Evolutionary conservation across 306 rosid genomes (phyloP).

Genomic region (Morella rubra): DNA sequence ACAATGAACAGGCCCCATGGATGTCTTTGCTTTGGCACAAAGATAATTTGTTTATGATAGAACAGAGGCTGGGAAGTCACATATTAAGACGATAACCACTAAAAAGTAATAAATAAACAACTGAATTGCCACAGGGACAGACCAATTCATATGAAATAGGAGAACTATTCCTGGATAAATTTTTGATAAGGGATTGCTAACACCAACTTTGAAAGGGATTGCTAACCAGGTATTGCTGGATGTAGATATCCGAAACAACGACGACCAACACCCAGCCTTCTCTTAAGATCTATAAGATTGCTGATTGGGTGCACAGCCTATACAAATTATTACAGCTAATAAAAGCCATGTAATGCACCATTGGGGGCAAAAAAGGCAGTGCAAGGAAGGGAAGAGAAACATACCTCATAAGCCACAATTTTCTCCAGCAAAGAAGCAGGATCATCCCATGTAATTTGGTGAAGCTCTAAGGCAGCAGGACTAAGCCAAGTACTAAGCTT

Average conservation of each 20-base stretch:
- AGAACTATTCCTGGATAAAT: not conserved
- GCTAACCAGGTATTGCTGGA: slow-evolving; percentile 91
- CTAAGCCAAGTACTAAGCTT: slow-evolving; percentile 87
- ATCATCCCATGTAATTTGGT: slow-evolving; percentile 95
- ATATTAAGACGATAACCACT: not conserved
- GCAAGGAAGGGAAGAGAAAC: slow-evolving; percentile 27
- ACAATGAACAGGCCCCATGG: not conserved
- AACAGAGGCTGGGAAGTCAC: not conserved
- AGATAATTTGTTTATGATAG: not conserved
- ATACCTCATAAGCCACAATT: slow-evolving; percentile 94
- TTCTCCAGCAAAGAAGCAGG: slow-evolving; percentile 96
- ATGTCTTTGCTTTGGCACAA: too few species aligned
- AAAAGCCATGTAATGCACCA: slow-evolving; percentile 17
- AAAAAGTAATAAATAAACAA: not conserved
- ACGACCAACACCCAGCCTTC: slow-evolving; percentile 95
- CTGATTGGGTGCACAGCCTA: slow-evolving; percentile 99
- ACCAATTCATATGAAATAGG: not conserved
- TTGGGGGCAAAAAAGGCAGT: slow-evolving; percentile 10
- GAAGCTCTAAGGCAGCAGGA: slow-evolving; percentile 97
- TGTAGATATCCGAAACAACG: slow-evolving; percentile 95
- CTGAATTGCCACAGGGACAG: not conserved
- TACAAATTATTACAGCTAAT: slow-evolving; percentile 33
- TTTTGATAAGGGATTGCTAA: too few species aligned
- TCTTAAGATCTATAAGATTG: slow-evolving; percentile 94
- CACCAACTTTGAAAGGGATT: slow-evolving; percentile 26